These are phyloP conservation scores for Cucumis sativus DNA, from an alignment of 306 rosid species.

Conservation along the genomic window DNA sequence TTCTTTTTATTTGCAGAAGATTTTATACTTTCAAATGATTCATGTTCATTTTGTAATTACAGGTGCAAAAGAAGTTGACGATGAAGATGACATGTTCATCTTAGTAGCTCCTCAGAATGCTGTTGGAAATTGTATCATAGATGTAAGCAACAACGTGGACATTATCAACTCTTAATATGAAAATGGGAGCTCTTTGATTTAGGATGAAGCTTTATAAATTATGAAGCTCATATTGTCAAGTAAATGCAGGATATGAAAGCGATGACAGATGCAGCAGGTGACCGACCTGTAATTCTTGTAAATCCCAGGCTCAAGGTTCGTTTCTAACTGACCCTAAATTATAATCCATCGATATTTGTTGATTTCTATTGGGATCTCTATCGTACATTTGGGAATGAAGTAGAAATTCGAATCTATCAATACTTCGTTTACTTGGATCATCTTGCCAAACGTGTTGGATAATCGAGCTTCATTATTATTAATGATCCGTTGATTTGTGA, in stretches of 20 bases:
- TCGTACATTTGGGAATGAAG: background rate
- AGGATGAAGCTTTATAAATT: background rate
- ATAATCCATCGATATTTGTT: background rate
- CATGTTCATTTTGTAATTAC: slow-evolving; percentile 18
- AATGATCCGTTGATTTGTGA: background rate
- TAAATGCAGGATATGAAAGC: slow-evolving; percentile 66
- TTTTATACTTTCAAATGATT: background rate
- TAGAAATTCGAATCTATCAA: background rate
- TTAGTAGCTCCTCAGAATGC: slow-evolving; percentile 98
- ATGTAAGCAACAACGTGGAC: slow-evolving; percentile 35
- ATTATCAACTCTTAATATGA: slow-evolving; percentile 1
- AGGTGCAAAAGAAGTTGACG: slow-evolving; percentile 89
- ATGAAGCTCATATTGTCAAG: background rate
- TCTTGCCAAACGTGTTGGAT: background rate
- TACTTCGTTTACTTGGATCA: background rate
- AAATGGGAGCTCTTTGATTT: background rate
- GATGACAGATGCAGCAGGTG: slow-evolving; percentile 82
- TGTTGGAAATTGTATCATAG: slow-evolving; percentile 90
- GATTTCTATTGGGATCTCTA: background rate
- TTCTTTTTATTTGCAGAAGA: background rate
- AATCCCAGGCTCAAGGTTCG: slow-evolving; percentile 80
- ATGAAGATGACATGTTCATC: slow-evolving; percentile 77
- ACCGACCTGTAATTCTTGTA: slow-evolving; percentile 70
- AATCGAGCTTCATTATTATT: background rate
- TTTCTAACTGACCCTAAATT: slow-evolving; percentile 7